Evolutionary conservation across 805 yeast genomes (phyloP).

Genomic region (Metschnikowia borealis): DNA sequence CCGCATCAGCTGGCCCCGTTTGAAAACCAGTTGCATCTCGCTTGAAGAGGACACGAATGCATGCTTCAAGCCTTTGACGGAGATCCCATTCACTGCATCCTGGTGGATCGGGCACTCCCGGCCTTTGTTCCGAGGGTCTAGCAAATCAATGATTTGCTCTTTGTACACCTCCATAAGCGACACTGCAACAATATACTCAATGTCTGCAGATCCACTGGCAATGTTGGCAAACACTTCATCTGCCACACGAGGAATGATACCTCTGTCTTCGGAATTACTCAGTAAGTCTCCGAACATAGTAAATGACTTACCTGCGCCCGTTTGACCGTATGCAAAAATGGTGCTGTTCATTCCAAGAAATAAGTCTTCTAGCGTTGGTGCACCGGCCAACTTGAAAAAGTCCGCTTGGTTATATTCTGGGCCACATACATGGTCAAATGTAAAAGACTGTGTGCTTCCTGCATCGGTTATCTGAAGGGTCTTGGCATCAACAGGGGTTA

Average conservation of each 20-base stretch:
- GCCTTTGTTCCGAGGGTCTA: conserved; percentile 30
- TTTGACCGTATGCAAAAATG: conserved; percentile 74
- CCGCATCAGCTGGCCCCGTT: conserved; percentile 54
- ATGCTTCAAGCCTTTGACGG: conserved; percentile 66
- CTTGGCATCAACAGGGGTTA: conserved; percentile 19
- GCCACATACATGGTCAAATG: conserved; percentile 64
- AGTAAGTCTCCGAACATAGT: conserved; percentile 63
- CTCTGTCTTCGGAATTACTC: conserved; percentile 31
- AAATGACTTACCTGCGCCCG: conserved; percentile 72
- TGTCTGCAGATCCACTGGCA: conserved; percentile 40
- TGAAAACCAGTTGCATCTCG: conserved; percentile 56
- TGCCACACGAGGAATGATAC: conserved; percentile 70
- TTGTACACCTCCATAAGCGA: conserved; percentile 79
- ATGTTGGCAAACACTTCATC: conserved; percentile 60
- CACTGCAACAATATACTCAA: conserved; percentile 64
- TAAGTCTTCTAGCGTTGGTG: conserved; percentile 63
- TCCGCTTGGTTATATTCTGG: conserved; percentile 49
- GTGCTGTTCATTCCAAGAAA: conserved; percentile 76
- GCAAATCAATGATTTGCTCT: conserved; percentile 70
- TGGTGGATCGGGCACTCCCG: conserved; percentile 54
- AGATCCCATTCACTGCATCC: conserved; percentile 58
- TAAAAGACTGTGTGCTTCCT: conserved; percentile 36
- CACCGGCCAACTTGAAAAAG: conserved; percentile 55
- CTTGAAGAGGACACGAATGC: conserved; percentile 53
- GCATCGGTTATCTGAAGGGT: conserved; percentile 27